phyloP scores from a whole-genome alignment of 1,139 yeast species.

The Lodderomyces theae region DNA sequence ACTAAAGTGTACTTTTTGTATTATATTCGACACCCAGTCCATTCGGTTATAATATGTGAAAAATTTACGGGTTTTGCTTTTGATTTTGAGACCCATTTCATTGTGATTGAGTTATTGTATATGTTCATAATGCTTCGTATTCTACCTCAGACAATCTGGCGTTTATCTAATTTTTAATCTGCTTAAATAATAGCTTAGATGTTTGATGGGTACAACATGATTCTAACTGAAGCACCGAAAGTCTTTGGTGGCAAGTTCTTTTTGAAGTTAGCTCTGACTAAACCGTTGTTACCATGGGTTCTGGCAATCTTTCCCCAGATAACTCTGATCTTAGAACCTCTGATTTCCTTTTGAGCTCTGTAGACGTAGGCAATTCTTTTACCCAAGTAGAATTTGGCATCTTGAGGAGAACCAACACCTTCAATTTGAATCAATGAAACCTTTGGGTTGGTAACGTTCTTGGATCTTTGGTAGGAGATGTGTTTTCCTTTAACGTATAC shows the following conservation, averaged over 20 bases:
- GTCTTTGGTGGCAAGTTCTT: conserved; percentile 99
- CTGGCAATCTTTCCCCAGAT: conserved; percentile 99
- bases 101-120: neutral
- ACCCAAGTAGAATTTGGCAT: conserved; percentile 98
- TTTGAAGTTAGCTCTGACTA: conserved; percentile 98
- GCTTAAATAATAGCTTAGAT: conserved; percentile 56
- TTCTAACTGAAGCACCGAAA: conserved; percentile 99
- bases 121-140: neutral
- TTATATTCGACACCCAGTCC: neutral
- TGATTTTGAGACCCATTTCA: conserved; percentile 3
- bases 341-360: conserved; percentile 97
- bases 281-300: conserved; percentile 98
- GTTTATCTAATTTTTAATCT: neutral
- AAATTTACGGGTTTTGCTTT: neutral
- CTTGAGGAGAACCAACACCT: conserved; percentile 89
- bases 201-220: conserved; percentile 99
- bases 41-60: conserved; percentile 3
- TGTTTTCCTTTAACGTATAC: conserved; percentile 99
- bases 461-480: conserved; percentile 99
- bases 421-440: conserved; percentile 95
- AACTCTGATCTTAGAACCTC: conserved; percentile 99
- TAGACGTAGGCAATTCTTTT: conserved; percentile 99
- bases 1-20: neutral
- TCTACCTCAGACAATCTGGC: neutral
- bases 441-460: conserved; percentile 98